Evolutionary conservation across 768 basidiomycete genomes (phyloP).

Genomic region (Rhizopogon salebrosus): DNA sequence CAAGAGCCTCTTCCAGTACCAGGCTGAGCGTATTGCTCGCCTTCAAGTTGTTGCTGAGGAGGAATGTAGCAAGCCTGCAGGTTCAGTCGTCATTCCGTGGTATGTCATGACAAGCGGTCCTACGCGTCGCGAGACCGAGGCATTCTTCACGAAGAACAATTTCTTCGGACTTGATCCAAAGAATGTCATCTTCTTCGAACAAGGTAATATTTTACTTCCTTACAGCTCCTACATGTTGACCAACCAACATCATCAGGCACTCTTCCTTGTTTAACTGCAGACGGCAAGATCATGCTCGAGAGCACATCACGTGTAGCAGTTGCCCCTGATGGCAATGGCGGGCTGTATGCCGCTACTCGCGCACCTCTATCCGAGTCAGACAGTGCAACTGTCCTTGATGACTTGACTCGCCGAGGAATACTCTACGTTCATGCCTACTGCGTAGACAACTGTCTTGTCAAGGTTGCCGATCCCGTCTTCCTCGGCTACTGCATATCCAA

Average conservation of each 20-base stretch:
- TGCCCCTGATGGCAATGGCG: slow-evolving; percentile 97
- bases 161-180: slow-evolving; percentile 79
- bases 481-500: slow-evolving; percentile 90
- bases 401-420: slow-evolving; percentile 70
- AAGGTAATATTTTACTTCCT: slow-evolving; percentile 53
- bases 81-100: slow-evolving; percentile 82
- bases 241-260: slow-evolving; percentile 56
- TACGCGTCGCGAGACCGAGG: slow-evolving; percentile 81
- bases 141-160: slow-evolving; percentile 69
- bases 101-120: slow-evolving; percentile 99
- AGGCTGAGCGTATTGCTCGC: slow-evolving; percentile 91
- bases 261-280: slow-evolving; percentile 89
- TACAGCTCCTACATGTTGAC: background rate
- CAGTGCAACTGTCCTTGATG: slow-evolving; percentile 75
- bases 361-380: slow-evolving; percentile 58
- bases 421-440: slow-evolving; percentile 93
- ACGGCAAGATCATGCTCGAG: slow-evolving; percentile 90
- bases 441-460: slow-evolving; percentile 98
- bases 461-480: slow-evolving; percentile 96
- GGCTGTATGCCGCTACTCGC: slow-evolving; percentile 91
- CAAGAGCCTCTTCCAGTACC: slow-evolving; percentile 93
- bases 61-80: slow-evolving; percentile 43
- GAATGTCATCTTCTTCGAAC: slow-evolving; percentile 92
- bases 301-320: slow-evolving; percentile 77
- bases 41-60: slow-evolving; percentile 73